Evolutionary conservation across 78 protist genomes (phyloP).

Genomic region (Dictyostelium brefeldianum): DNA sequence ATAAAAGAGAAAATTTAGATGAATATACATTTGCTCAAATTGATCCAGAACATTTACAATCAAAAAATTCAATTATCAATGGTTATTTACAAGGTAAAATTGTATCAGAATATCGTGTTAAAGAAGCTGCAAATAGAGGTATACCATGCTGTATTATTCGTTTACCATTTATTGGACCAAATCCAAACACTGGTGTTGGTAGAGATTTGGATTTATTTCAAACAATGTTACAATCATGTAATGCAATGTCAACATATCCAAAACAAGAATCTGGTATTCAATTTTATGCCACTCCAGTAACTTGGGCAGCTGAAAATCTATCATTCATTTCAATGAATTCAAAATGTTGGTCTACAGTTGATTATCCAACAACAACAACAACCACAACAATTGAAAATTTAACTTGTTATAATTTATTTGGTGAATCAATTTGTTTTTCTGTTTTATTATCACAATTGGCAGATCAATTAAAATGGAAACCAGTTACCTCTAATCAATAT

Average conservation of each 20-base stretch:
- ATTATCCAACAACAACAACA: not conserved
- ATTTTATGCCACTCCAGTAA: not conserved
- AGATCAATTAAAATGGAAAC: not conserved
- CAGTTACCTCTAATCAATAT: not conserved
- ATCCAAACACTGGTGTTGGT: not conserved
- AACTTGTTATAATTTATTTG: not conserved
- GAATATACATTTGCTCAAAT: not conserved
- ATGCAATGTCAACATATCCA: not conserved
- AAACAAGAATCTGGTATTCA: not conserved
- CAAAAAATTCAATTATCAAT: not conserved
- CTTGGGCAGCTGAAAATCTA: not conserved
- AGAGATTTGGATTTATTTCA: not conserved
- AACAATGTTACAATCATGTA: not conserved
- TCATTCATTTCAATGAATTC: not conserved
- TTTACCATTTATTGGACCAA: slow-evolving; percentile 2
- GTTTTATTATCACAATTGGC: no score
- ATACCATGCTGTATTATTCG: slow-evolving; percentile 32
- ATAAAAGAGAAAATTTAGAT: not conserved
- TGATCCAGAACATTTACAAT: not conserved
- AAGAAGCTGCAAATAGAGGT: slow-evolving; percentile 22
- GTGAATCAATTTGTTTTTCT: not conserved
- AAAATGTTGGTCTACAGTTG: not conserved
- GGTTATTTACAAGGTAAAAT: slow-evolving; percentile 65
- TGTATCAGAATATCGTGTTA: slow-evolving; percentile 26
- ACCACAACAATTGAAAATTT: not conserved